phyloP scores from a whole-genome alignment of 345 rosid species.

The Aquilaria yunnanensis region DNA sequence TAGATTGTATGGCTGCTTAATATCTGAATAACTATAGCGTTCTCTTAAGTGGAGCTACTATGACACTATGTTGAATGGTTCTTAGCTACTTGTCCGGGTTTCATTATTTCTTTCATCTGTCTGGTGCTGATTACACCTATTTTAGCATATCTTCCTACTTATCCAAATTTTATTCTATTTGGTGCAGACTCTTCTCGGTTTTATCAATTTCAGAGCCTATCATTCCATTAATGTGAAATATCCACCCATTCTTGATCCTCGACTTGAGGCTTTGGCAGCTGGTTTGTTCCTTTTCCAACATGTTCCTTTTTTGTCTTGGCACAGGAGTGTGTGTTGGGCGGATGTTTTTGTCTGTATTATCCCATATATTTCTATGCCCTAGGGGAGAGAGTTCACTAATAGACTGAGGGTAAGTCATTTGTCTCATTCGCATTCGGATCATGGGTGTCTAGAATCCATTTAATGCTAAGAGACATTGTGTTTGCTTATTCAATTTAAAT shows the following conservation, averaged over 20 bases:
- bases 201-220: slow-evolving; percentile 76
- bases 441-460: too few relatives aligned
- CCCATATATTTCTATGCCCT: background rate
- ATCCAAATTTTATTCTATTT: slow-evolving; percentile 5
- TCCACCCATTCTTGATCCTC: slow-evolving; percentile 90
- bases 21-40: too few relatives aligned
- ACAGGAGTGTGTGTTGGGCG: background rate
- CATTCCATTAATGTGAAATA: slow-evolving; percentile 73
- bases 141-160: background rate
- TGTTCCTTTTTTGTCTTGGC: background rate
- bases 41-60: background rate
- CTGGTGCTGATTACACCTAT: background rate
- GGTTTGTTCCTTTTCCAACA: slow-evolving; percentile 33
- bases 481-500: too few relatives aligned
- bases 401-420: background rate
- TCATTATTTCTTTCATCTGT: background rate
- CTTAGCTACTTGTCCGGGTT: background rate
- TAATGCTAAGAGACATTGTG: too few relatives aligned
- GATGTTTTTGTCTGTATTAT: too few relatives aligned
- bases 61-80: background rate
- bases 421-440: background rate
- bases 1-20: too few relatives aligned
- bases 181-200: slow-evolving; percentile 85
- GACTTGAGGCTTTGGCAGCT: slow-evolving; percentile 86
- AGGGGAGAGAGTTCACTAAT: too few relatives aligned